phyloP scores from a whole-genome alignment of 306 rosid species.

The Canavalia gladiata region DNA sequence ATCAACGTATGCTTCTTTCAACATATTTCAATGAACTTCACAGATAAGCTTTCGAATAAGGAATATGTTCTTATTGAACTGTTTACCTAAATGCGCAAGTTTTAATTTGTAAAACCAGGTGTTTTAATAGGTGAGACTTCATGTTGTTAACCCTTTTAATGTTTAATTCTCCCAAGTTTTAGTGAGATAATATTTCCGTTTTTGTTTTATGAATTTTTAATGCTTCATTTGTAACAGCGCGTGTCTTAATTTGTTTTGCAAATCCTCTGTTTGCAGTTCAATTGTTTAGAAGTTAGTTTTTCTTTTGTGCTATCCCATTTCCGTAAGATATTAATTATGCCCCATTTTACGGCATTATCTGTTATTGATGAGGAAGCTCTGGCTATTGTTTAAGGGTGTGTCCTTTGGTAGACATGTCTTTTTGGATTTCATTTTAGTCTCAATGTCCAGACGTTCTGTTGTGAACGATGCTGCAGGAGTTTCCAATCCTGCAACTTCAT shows the following conservation, averaged over 20 bases:
- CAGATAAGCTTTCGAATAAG: too few species aligned
- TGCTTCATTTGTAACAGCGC: constrained; percentile 28
- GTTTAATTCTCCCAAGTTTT: background rate
- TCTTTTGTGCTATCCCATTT: background rate
- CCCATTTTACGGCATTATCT: constrained; percentile 38
- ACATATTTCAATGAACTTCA: too few species aligned
- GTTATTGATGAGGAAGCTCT: background rate
- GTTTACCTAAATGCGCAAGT: background rate
- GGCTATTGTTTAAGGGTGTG: constrained; percentile 4
- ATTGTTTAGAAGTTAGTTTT: background rate
- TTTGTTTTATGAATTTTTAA: constrained; percentile 11
- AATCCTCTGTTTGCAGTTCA: constrained; percentile 12
- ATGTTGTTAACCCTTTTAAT: constrained; percentile 1
- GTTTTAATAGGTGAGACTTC: background rate
- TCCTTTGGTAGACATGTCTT: background rate
- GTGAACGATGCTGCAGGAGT: constrained; percentile 15
- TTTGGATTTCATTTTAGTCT: constrained; percentile 3
- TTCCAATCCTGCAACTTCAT: constrained; percentile 24
- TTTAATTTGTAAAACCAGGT: background rate
- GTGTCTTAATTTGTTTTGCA: constrained; percentile 24
- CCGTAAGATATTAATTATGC: background rate
- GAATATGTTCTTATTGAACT: background rate
- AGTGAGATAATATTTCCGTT: background rate
- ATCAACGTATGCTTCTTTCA: too few species aligned
- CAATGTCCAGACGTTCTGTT: background rate